A percentile compares a stretch with the other conserved stretches of the same genome.
Evolutionary conservation across 2,329 filamentous ascomycete species (phyloP).

Genomic region (Cytospora piceicola): DNA sequence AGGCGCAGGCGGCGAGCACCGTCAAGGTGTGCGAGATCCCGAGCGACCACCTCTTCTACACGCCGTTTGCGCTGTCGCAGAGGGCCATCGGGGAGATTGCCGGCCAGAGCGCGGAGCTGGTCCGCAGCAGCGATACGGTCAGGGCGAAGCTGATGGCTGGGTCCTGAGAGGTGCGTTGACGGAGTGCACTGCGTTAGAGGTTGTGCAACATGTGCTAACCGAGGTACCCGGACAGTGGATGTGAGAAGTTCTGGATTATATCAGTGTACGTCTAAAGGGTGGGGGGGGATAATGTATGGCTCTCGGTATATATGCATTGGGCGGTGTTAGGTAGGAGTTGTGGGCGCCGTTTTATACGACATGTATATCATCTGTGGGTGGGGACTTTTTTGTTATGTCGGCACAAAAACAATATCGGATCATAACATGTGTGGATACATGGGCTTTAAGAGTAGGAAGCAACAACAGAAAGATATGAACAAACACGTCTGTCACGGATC

Average conservation of each 20-base stretch:
- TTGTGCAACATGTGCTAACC: background rate
- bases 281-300: background rate
- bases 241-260: background rate
- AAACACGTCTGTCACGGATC: background rate
- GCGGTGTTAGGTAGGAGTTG: constrained; percentile 11
- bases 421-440: background rate
- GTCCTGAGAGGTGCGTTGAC: constrained; percentile 1
- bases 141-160: constrained; percentile 14
- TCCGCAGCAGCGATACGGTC: constrained; percentile 29
- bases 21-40: constrained; percentile 46
- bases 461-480: background rate
- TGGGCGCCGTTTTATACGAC: background rate
- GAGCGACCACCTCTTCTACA: constrained; percentile 56
- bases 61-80: constrained; percentile 50
- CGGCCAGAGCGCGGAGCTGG: constrained; percentile 23
- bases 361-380: background rate
- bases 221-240: background rate
- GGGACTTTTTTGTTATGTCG: background rate
- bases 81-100: constrained; percentile 39
- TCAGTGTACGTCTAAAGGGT: background rate
- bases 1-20: constrained; percentile 28
- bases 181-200: background rate
- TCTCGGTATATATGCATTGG: constrained; percentile 16
- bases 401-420: background rate
- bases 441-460: background rate